phyloP scores from a whole-genome alignment of 2,329 filamentous ascomycete genomes.

The Stemphylium beticola region DNA sequence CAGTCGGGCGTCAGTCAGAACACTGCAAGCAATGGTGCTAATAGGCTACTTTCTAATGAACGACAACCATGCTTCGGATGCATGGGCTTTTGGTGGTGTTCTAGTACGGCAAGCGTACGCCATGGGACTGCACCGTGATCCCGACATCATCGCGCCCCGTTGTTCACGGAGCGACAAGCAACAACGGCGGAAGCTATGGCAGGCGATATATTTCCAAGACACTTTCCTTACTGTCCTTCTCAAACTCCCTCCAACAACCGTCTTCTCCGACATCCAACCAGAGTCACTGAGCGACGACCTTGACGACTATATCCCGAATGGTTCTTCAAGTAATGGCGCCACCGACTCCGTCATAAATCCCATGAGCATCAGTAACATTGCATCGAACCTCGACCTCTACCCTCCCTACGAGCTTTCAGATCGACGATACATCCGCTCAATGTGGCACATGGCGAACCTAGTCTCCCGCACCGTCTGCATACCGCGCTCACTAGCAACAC shows the following conservation, averaged over 20 bases:
- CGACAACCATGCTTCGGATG: slow-evolving; percentile 82
- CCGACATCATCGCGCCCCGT: slow-evolving; percentile 72
- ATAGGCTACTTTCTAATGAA: slow-evolving; percentile 85
- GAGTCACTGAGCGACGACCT: slow-evolving; percentile 73
- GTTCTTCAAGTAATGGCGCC: slow-evolving; percentile 52
- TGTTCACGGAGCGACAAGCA: slow-evolving; percentile 76
- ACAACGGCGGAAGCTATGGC: slow-evolving; percentile 79
- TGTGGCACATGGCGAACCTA: slow-evolving; percentile 79
- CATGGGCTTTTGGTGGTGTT: slow-evolving; percentile 81
- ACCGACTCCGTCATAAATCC: slow-evolving; percentile 55
- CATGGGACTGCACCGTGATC: slow-evolving; percentile 80
- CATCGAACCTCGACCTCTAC: slow-evolving; percentile 47
- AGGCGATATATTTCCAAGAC: slow-evolving; percentile 80
- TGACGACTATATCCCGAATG: slow-evolving; percentile 69
- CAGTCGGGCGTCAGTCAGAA: slow-evolving; percentile 73
- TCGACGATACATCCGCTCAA: slow-evolving; percentile 70
- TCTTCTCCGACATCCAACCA: slow-evolving; percentile 78
- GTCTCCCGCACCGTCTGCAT: slow-evolving; percentile 79
- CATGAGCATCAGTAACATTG: slow-evolving; percentile 60
- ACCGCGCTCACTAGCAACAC: slow-evolving; percentile 74
- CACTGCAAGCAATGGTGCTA: slow-evolving; percentile 82
- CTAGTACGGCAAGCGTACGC: slow-evolving; percentile 79
- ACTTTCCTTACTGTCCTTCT: slow-evolving; percentile 81
- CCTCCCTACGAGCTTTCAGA: slow-evolving; percentile 49
- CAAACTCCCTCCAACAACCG: slow-evolving; percentile 77